These are phyloP conservation scores for Plasmodium malariae DNA, from an alignment of 169 alveolate species.

Conservation along the genomic window DNA sequence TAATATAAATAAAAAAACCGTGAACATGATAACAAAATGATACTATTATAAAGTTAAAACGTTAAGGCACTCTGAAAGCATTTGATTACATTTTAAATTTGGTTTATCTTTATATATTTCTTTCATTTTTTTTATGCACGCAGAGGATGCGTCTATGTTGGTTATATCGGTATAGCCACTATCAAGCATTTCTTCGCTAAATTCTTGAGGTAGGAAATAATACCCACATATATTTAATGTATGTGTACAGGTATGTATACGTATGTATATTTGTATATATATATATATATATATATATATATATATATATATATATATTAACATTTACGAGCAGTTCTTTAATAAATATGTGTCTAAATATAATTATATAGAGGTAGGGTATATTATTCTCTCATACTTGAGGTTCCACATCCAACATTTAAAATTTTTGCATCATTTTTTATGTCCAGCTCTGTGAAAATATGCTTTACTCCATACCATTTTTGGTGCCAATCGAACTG, in stretches of 20 bases:
- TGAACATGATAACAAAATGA: not conserved
- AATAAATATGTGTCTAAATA: not conserved
- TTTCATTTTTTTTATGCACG: conserved; percentile 67
- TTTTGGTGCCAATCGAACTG: conserved; percentile 77
- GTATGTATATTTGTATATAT: not conserved
- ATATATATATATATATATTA: not conserved
- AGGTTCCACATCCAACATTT: conserved; percentile 73
- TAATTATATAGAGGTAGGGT: not conserved
- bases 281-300: conserved; percentile 13
- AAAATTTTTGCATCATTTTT: conserved; percentile 62
- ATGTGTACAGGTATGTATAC: too few relatives aligned
- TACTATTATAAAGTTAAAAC: not conserved
- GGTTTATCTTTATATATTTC: conserved; percentile 61
- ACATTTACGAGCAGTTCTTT: not conserved
- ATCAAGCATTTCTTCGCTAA: conserved; percentile 72
- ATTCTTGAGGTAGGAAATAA: conserved; percentile 25
- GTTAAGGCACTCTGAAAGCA: not conserved
- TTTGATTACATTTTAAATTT: conserved; percentile 60
- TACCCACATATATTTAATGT: not conserved
- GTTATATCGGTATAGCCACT: conserved; percentile 65
- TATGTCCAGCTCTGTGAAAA: conserved; percentile 45
- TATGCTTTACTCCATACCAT: conserved; percentile 73
- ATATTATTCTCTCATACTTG: conserved; percentile 40
- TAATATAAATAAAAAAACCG: not conserved
- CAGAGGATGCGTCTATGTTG: conserved; percentile 73